Evolutionary conservation across 1,284 basidiomycete genomes (phyloP).

Genomic region (Kalmanozyma brasiliensis): DNA sequence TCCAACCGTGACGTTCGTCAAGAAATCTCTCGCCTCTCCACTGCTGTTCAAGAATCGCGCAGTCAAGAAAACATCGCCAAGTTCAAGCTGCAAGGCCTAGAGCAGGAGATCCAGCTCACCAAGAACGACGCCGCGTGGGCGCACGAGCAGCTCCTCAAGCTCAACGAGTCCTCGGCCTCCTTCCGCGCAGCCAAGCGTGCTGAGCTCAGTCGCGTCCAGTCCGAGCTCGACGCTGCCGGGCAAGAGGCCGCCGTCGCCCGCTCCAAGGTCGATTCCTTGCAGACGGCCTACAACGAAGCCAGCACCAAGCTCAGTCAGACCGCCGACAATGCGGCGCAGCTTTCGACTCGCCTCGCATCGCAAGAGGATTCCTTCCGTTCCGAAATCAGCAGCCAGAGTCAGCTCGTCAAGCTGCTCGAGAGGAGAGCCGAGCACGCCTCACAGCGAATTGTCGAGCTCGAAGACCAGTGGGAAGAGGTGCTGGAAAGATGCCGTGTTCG

Average conservation of each 20-base stretch:
- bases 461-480: conserved; percentile 79
- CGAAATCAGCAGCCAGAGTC: conserved; percentile 77
- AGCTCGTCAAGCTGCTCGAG: conserved; percentile 82
- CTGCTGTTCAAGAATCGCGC: conserved; percentile 55
- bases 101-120: conserved; percentile 80
- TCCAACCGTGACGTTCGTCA: conserved; percentile 54
- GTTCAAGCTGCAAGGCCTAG: conserved; percentile 82
- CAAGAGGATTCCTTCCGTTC: conserved; percentile 80
- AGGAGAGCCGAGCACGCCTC: conserved; percentile 82
- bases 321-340: conserved; percentile 76
- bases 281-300: conserved; percentile 76
- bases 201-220: conserved; percentile 78
- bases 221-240: conserved; percentile 76
- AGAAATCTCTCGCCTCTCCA: conserved; percentile 52
- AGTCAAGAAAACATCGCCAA: conserved; percentile 56
- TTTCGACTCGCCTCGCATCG: conserved; percentile 79
- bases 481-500: conserved; percentile 77
- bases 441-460: conserved; percentile 79
- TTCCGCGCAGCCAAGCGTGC: conserved; percentile 71
- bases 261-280: conserved; percentile 76
- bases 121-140: conserved; percentile 77
- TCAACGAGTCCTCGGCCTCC: conserved; percentile 46
- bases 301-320: conserved; percentile 77
- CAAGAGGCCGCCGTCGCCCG: conserved; percentile 75
- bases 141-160: conserved; percentile 55